A percentile compares a stretch with the other conserved stretches of the same genome.
These are phyloP conservation scores for Chrysochromulina tobinii DNA, from an alignment of 78 protist genomes.

Conservation along the genomic window DNA sequence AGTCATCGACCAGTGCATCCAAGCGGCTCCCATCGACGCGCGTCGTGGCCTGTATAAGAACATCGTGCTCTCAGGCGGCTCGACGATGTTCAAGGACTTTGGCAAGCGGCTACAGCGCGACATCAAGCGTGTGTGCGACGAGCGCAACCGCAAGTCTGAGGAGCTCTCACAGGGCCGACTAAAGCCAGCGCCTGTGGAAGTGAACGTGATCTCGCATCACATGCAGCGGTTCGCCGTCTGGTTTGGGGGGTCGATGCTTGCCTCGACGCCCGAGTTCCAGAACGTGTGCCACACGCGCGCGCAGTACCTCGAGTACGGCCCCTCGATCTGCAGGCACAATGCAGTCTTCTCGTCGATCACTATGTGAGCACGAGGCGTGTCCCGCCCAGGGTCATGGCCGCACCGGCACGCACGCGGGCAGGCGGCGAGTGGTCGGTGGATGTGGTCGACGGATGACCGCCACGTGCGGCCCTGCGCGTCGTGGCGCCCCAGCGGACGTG, in stretches of 20 bases:
- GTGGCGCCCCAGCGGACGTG: too few relatives aligned
- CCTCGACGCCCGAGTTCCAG: constrained; percentile 90
- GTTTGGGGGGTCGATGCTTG: constrained; percentile 90
- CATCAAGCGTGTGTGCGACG: constrained; percentile 73
- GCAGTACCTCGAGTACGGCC: constrained; percentile 96
- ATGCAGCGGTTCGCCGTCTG: constrained; percentile 97
- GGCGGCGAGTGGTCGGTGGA: too few relatives aligned
- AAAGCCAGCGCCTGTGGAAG: constrained; percentile 85
- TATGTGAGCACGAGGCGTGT: not conserved
- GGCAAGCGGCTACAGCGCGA: constrained; percentile 91
- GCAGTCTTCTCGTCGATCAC: constrained; percentile 70
- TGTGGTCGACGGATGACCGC: too few relatives aligned
- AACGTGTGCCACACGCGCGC: constrained; percentile 86
- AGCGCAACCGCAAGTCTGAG: constrained; percentile 39
- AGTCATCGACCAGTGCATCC: constrained; percentile 61
- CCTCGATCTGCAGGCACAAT: constrained; percentile 84
- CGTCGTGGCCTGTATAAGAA: constrained; percentile 91
- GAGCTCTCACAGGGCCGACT: constrained; percentile 74
- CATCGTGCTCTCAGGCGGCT: constrained; percentile 98
- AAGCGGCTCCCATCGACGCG: constrained; percentile 87
- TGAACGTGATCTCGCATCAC: constrained; percentile 91
- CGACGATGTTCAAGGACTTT: constrained; percentile 98
- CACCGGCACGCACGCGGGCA: too few relatives aligned
- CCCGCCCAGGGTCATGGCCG: too few relatives aligned
- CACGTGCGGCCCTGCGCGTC: too few relatives aligned